Base-by-base conservation (phyloP, 2,329 filamentous ascomycete genomes). In the Neofusicoccum parvum region DNA sequence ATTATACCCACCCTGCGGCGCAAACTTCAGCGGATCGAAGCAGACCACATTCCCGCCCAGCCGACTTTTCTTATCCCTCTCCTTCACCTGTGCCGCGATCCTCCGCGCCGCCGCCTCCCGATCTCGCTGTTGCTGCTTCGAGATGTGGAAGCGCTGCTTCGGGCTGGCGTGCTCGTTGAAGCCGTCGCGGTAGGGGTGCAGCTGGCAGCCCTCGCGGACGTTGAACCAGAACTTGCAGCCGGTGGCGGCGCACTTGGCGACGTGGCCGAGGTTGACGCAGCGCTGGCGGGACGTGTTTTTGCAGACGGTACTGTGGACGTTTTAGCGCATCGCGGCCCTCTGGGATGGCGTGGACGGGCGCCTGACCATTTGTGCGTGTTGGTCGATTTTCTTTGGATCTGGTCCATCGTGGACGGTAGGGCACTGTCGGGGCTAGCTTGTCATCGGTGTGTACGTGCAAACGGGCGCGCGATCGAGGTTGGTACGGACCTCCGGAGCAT, bases 191-290 rank as follows among this genome's bases (percentile, higher is more conserved):
- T 58, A 58, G 10, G 37, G 53, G 15, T 58, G 53, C 7, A 43
- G 12, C 14, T 45, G 20, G 23, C 53, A 58, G 2, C 53, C 37
- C 12, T 58, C 53, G 11, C 37, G 53, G 37, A 34, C 23, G 23
- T 43, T 58, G 53, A 58, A 58, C 53, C 37, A 58, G 39, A 58
- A 58, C 17, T 58, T 58, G 39, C 36, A 58, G 53, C 37, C 53
- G 4, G 37, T 11, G 20, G 53, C 37, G 15, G 20, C 43, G 37
- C 53, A 43, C 9, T 56, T 56, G 37, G 53, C 53, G 20, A 56
- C 20, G 20, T 56, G 37, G 12, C 53, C 53, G 23, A 56, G 37
- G n/a, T 43, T 56, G 20, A 56, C n/a, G n/a, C 53, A 43, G 12
- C 37, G 36, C n/a, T 56, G 36, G 20, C 37, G 37, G 12, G 53